phyloP scores from a whole-genome alignment of 805 yeast species.

The Suhomyces sp. region DNA sequence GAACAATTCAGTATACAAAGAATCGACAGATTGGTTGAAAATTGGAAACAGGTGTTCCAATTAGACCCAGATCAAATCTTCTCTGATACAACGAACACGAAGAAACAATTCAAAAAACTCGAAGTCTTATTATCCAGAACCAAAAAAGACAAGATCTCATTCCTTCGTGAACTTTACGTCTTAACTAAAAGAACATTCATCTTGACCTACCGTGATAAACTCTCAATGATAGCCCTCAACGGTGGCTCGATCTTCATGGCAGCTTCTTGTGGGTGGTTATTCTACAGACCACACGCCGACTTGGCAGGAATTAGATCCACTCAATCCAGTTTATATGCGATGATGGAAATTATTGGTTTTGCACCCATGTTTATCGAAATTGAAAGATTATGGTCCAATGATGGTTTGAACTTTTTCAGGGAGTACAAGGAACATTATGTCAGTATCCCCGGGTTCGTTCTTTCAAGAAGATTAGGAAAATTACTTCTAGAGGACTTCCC shows the following conservation, averaged over 20 bases:
- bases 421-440: slow-evolving; percentile 26
- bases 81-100: no score
- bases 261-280: slow-evolving; percentile 23
- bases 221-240: slow-evolving; percentile 20
- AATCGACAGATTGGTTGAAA: slow-evolving; percentile 11
- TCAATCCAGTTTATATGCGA: slow-evolving; percentile 20
- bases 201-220: slow-evolving; percentile 18
- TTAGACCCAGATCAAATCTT: not conserved
- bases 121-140: slow-evolving; percentile 13
- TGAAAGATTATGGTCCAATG: slow-evolving; percentile 23
- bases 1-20: slow-evolving; percentile 9
- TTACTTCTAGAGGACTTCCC: slow-evolving; percentile 25
- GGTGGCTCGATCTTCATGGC: slow-evolving; percentile 22
- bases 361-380: slow-evolving; percentile 26
- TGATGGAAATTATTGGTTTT: slow-evolving; percentile 25
- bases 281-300: slow-evolving; percentile 19
- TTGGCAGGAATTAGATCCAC: slow-evolving; percentile 24
- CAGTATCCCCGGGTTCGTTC: slow-evolving; percentile 22
- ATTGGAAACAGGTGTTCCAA: slow-evolving; percentile 10
- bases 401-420: slow-evolving; percentile 22
- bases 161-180: slow-evolving; percentile 18
- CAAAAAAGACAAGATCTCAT: slow-evolving; percentile 16
- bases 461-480: slow-evolving; percentile 24
- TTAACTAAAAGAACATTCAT: slow-evolving; percentile 20
- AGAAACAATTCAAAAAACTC: slow-evolving; percentile 4